phyloP scores from a whole-genome alignment of 78 protist genomes.

The Speleostelium caveatum region DNA sequence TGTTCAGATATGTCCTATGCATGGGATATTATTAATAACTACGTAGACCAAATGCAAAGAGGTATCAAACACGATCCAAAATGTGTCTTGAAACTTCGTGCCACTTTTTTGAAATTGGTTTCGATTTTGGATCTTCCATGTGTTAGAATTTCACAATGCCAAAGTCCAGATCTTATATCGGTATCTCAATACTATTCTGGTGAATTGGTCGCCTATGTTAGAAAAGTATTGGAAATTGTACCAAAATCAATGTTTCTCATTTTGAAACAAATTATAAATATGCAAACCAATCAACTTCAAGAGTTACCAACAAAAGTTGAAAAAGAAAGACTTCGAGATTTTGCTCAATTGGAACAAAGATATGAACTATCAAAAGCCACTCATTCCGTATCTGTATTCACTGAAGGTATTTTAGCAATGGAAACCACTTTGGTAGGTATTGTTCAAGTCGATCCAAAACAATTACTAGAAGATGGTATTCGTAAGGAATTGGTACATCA shows the following conservation, averaged over 20 bases:
- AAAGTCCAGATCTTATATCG: constrained; percentile 87
- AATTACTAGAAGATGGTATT: constrained; percentile 96
- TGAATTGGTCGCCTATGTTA: constrained; percentile 91
- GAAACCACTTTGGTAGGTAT: constrained; percentile 97
- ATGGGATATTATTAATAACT: constrained; percentile 90
- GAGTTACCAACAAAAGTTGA: constrained; percentile 93
- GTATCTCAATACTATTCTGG: constrained; percentile 95
- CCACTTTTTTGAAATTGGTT: constrained; percentile 96
- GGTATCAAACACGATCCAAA: constrained; percentile 88
- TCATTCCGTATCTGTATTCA: constrained; percentile 90
- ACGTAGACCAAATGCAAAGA: constrained; percentile 83
- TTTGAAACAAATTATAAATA: constrained; percentile 85
- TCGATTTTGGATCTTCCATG: constrained; percentile 95
- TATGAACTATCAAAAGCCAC: constrained; percentile 89
- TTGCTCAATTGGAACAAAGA: constrained; percentile 94
- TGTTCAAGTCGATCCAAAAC: constrained; percentile 89
- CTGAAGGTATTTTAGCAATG: constrained; percentile 99
- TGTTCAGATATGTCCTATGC: constrained; percentile 96
- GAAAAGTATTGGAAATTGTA: constrained; percentile 95
- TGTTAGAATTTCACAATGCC: constrained; percentile 94
- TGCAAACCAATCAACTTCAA: constrained; percentile 86
- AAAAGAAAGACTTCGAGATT: constrained; percentile 84
- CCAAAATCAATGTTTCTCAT: constrained; percentile 92
- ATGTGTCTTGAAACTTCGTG: constrained; percentile 92
- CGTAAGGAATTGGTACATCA: constrained; percentile 94